Conservation (phyloP, 306 rosid genomes). For the Vigna mungo region DNA sequence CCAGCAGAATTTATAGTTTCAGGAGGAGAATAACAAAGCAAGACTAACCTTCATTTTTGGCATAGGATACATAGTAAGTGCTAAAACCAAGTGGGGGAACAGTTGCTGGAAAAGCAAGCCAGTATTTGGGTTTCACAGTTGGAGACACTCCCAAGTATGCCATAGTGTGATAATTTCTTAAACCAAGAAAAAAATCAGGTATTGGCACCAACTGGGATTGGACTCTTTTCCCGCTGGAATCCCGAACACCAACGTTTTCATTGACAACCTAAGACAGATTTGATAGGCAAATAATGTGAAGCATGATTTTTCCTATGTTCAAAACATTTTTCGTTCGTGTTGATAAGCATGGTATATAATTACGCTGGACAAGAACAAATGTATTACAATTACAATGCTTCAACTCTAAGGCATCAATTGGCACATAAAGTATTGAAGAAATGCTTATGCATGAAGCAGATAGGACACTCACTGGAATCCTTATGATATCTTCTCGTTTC, state of each 20-base stretch:
- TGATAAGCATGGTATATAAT: conserved; percentile 4
- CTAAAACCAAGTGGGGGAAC: conserved; percentile 92
- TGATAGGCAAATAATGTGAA: conserved; percentile 31
- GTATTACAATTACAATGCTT: neutral
- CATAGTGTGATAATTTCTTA: conserved; percentile 58
- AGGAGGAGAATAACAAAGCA: conserved; percentile 19
- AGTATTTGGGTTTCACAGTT: conserved; percentile 61
- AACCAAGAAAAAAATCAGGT: conserved; percentile 50
- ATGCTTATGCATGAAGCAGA: neutral
- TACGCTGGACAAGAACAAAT: neutral
- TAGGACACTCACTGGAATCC: conserved; percentile 77
- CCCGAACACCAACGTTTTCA: conserved; percentile 67
- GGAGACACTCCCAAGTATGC: conserved; percentile 76
- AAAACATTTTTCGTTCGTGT: conserved; percentile 15
- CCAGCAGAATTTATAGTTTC: neutral
- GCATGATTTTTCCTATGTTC: conserved; percentile 18
- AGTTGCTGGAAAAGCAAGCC: conserved; percentile 81
- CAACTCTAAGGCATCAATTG: neutral
- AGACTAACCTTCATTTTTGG: conserved; percentile 52
- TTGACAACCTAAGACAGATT: conserved; percentile 61
- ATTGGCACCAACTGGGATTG: conserved; percentile 83
- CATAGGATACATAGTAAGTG: conserved; percentile 69
- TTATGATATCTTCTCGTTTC: conserved; percentile 78
- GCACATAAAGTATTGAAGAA: conserved; percentile 10
- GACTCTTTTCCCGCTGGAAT: conserved; percentile 68